A percentile compares a stretch with the other conserved stretches of the same genome.
Evolutionary conservation across 768 basidiomycete genomes (phyloP).

Genomic region (Termitomyces sp.): DNA sequence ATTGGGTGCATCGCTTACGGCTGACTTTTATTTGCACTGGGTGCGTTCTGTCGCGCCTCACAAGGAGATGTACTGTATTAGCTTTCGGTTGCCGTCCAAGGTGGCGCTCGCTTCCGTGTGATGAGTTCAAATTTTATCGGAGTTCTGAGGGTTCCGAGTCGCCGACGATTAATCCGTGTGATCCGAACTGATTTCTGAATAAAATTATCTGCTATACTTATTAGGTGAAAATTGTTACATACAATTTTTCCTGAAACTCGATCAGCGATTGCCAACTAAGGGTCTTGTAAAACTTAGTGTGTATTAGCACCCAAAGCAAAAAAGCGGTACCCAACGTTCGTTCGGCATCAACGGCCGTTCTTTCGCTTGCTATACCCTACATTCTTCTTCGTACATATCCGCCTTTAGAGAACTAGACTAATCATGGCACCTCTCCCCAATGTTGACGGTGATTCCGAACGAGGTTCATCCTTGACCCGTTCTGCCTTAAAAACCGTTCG

Average conservation of each 20-base stretch:
- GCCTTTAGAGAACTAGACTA: slow-evolving; percentile 20
- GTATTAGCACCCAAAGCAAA: slow-evolving; percentile 25
- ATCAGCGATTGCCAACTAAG: slow-evolving; percentile 16
- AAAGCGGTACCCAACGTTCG: slow-evolving; percentile 7
- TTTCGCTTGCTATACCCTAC: slow-evolving; percentile 22
- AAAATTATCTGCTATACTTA: neutral
- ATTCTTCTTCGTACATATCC: slow-evolving; percentile 31
- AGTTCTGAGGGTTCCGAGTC: slow-evolving; percentile 1
- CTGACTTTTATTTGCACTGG: slow-evolving; percentile 56
- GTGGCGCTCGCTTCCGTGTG: slow-evolving; percentile 27
- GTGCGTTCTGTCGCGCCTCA: slow-evolving; percentile 93
- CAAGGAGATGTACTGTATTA: slow-evolving; percentile 98
- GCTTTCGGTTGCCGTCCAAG: slow-evolving; percentile 55
- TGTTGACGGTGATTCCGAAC: slow-evolving; percentile 53
- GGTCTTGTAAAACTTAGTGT: neutral
- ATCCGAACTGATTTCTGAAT: neutral
- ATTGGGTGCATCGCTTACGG: slow-evolving; percentile 52
- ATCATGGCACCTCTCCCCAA: slow-evolving; percentile 46
- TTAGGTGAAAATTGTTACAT: slow-evolving; percentile 2
- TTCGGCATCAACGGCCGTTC: slow-evolving; percentile 2
- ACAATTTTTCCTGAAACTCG: slow-evolving; percentile 10
- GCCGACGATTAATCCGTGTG: slow-evolving; percentile 4
- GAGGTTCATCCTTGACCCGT: slow-evolving; percentile 41
- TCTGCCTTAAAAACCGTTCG: slow-evolving; percentile 65
- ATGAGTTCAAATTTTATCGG: neutral